Conservation (phyloP, 148 eudicot species). For the Rhododendron henanense region DNA sequence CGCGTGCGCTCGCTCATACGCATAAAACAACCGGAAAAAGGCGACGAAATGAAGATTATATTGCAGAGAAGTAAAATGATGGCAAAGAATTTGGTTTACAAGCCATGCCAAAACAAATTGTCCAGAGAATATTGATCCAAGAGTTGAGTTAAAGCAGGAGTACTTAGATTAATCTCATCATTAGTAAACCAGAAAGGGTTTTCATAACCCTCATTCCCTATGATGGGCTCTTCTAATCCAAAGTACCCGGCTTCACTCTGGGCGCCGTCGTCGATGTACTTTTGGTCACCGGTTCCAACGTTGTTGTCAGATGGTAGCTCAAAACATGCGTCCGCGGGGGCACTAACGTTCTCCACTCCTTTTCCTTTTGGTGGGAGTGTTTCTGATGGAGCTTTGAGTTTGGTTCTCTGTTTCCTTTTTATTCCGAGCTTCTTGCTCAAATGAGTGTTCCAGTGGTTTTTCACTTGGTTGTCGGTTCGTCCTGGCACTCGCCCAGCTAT, state of each 20-base stretch:
- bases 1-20: no score
- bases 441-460: conserved; percentile 15
- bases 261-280: background rate
- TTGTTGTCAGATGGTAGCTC: background rate
- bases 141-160: background rate
- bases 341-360: background rate
- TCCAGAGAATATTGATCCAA: conserved; percentile 9
- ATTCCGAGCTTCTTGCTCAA: conserved; percentile 12
- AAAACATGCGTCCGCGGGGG: background rate
- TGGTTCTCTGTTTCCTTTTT: background rate
- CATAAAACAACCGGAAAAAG: background rate
- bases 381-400: background rate
- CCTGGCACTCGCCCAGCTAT: conserved; percentile 12
- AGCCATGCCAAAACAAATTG: conserved; percentile 10
- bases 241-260: background rate
- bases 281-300: background rate
- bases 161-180: background rate
- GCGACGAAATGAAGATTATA: background rate
- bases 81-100: background rate
- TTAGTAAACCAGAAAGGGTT: conserved; percentile 5
- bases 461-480: conserved; percentile 10
- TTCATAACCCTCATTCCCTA: background rate
- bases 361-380: background rate
- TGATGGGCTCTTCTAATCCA: background rate
- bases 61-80: background rate